Conservation (phyloP, 192 early-diverging fungal species). For the Allomyces javanicus region DNA sequence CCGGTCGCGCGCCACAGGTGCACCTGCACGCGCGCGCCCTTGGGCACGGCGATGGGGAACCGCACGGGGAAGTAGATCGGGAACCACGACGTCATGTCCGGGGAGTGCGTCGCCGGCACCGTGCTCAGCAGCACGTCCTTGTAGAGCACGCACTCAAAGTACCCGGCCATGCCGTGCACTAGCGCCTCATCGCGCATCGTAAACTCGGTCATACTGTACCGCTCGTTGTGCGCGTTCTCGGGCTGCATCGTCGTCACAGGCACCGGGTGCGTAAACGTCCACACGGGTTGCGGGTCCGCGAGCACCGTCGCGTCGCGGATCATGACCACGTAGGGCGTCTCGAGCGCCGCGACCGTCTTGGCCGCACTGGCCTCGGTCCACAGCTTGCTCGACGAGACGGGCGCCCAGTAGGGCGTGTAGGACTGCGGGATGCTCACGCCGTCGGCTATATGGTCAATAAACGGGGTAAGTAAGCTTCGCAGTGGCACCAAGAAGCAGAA, state of each 20-base stretch:
- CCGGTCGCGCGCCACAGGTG: slow-evolving; percentile 74
- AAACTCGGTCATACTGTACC: slow-evolving; percentile 37
- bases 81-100: slow-evolving; percentile 96
- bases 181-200: slow-evolving; percentile 27
- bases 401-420: slow-evolving; percentile 71
- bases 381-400: slow-evolving; percentile 69
- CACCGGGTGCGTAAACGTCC: slow-evolving; percentile 69
- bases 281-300: slow-evolving; percentile 47
- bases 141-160: slow-evolving; percentile 86
- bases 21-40: slow-evolving; percentile 34
- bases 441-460: slow-evolving; percentile 11
- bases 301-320: slow-evolving; percentile 55
- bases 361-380: slow-evolving; percentile 48
- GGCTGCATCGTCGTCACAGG: background rate
- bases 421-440: slow-evolving; percentile 80
- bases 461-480: background rate
- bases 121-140: slow-evolving; percentile 61
- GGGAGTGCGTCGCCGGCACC: slow-evolving; percentile 64
- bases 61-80: slow-evolving; percentile 83
- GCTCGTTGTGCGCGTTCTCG: slow-evolving; percentile 51
- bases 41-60: slow-evolving; percentile 48
- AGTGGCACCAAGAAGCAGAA: background rate
- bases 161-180: slow-evolving; percentile 87
- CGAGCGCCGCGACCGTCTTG: slow-evolving; percentile 44
- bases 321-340: slow-evolving; percentile 97